Evolutionary conservation across 2,329 filamentous ascomycete genomes (phyloP).

Genomic region (Mycosphaerella arachidis): DNA sequence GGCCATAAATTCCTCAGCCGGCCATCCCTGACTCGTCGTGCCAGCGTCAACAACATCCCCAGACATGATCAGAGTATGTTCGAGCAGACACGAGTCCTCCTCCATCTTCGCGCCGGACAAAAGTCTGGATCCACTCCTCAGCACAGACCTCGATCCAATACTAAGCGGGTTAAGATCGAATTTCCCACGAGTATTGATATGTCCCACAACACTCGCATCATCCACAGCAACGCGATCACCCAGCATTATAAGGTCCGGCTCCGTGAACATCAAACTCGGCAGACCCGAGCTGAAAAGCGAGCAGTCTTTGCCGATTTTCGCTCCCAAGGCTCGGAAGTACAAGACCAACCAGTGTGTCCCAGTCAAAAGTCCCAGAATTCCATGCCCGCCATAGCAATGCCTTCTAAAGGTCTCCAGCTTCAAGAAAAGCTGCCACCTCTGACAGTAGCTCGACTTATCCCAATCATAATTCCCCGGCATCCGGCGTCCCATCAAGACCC

Average conservation of each 20-base stretch:
- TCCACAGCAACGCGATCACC: conserved; percentile 53
- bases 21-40: conserved; percentile 54
- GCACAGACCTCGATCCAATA: conserved; percentile 50
- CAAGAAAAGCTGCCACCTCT: conserved; percentile 55
- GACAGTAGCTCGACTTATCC: conserved; percentile 52
- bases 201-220: conserved; percentile 53
- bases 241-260: conserved; percentile 53
- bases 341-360: conserved; percentile 50
- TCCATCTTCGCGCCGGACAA: conserved; percentile 53
- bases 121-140: conserved; percentile 50
- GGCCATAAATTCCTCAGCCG: conserved; percentile 42
- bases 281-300: conserved; percentile 52
- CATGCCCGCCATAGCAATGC: conserved; percentile 48
- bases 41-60: conserved; percentile 52
- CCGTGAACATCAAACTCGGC: conserved; percentile 53
- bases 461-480: conserved; percentile 53
- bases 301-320: conserved; percentile 52
- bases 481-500: conserved; percentile 49
- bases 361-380: conserved; percentile 51
- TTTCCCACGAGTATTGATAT: conserved; percentile 55
- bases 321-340: conserved; percentile 53
- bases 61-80: conserved; percentile 56
- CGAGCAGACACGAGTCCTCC: conserved; percentile 50
- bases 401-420: conserved; percentile 49
- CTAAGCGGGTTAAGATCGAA: conserved; percentile 52